These are phyloP conservation scores for Talaromyces verruculosus DNA, from an alignment of 2,329 filamentous ascomycete genomes.

Conservation along the genomic window DNA sequence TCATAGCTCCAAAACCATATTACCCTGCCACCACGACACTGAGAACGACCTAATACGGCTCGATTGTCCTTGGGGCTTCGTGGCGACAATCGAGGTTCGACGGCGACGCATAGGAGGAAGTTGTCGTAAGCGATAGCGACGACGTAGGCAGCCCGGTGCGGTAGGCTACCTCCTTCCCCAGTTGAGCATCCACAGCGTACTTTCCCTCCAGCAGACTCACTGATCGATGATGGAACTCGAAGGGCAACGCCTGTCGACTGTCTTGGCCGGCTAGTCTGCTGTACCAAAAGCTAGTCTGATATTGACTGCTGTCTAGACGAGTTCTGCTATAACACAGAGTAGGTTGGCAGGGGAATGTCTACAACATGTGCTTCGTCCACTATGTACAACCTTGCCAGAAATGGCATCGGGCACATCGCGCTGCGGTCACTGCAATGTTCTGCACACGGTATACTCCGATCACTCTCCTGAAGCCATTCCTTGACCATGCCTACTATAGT, in stretches of 20 bases:
- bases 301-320: too few relatives aligned
- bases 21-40: background rate
- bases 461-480: background rate
- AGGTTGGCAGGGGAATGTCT: too few relatives aligned
- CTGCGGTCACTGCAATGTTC: too few relatives aligned
- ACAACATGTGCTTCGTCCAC: too few relatives aligned
- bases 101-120: background rate
- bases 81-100: background rate
- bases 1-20: too few relatives aligned
- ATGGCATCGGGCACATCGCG: too few relatives aligned
- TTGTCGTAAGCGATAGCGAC: background rate
- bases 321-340: too few relatives aligned
- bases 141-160: background rate
- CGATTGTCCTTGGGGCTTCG: background rate
- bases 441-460: too few relatives aligned
- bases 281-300: too few relatives aligned
- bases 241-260: background rate
- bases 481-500: background rate
- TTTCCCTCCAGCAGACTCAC: background rate
- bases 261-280: too few relatives aligned
- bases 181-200: background rate
- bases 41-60: background rate
- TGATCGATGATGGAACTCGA: background rate
- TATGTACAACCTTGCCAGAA: too few relatives aligned
- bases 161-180: background rate